Evolutionary conservation across 306 rosid genomes (phyloP).

Genomic region (Fagus crenata): DNA sequence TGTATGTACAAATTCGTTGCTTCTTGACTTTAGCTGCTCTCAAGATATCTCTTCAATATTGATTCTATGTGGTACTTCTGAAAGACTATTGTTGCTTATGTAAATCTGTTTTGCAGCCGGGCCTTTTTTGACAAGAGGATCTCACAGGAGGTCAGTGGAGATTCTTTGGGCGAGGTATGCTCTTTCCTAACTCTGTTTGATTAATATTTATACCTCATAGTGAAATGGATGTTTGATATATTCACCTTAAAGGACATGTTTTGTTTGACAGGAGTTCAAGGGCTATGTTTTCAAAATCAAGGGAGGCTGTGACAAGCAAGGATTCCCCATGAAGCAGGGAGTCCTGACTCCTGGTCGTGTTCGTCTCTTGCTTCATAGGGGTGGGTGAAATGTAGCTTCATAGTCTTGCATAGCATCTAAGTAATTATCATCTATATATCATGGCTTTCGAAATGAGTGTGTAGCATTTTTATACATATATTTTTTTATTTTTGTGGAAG

Average conservation of each 20-base stretch:
- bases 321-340: slow-evolving; percentile 68
- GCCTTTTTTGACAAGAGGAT: slow-evolving; percentile 1
- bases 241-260: neutral
- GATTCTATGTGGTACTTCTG: no score
- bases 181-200: no score
- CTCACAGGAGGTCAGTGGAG: slow-evolving; percentile 2
- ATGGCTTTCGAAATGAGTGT: no score
- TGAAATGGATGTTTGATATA: neutral
- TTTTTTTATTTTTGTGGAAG: no score
- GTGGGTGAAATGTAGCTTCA: slow-evolving; percentile 22
- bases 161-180: slow-evolving; percentile 1
- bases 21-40: no score
- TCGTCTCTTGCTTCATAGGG: slow-evolving; percentile 52
- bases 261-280: slow-evolving; percentile 45
- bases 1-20: no score
- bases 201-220: no score
- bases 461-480: no score
- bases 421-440: no score
- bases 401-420: no score
- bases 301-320: slow-evolving; percentile 69
- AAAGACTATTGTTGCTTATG: neutral
- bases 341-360: slow-evolving; percentile 59
- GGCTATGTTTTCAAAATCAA: slow-evolving; percentile 58
- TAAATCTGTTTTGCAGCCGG: neutral
- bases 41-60: no score